Conservation (phyloP, 768 basidiomycete species). For the Suillus lakei region DNA sequence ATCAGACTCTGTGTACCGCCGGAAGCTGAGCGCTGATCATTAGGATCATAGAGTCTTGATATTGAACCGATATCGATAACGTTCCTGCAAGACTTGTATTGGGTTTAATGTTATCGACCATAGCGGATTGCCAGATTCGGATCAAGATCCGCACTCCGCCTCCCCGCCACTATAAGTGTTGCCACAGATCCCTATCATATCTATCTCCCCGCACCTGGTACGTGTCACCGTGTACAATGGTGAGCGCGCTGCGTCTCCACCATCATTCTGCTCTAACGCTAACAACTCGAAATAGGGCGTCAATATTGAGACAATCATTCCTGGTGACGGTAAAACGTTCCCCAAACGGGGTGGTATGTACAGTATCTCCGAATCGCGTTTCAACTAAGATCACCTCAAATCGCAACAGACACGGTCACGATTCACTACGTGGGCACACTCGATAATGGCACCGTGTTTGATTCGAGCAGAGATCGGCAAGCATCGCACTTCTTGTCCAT, state of each 20-base stretch:
- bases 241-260: conserved; percentile 18
- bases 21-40: background rate
- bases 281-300: conserved; percentile 60
- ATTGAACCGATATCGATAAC: conserved; percentile 12
- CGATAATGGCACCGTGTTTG: conserved; percentile 64
- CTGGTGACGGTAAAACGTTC: conserved; percentile 67
- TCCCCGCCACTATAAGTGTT: conserved; percentile 47
- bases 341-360: conserved; percentile 74
- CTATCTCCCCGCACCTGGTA: conserved; percentile 29
- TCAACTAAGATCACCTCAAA: conserved; percentile 26
- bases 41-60: conserved; percentile 7
- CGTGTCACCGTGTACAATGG: conserved; percentile 38
- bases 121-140: conserved; percentile 47
- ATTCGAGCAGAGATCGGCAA: conserved; percentile 79
- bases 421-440: conserved; percentile 87
- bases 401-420: conserved; percentile 59
- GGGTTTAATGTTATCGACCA: conserved; percentile 14
- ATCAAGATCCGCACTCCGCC: conserved; percentile 81
- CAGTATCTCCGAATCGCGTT: conserved; percentile 14
- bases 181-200: conserved; percentile 26
- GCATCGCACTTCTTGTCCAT: conserved; percentile 25
- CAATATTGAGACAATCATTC: conserved; percentile 56
- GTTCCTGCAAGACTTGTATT: conserved; percentile 13
- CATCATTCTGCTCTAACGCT: conserved; percentile 1
- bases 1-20: conserved; percentile 1